Evolutionary conservation across 495 filamentous ascomycete species (phyloP).

Genomic region (Lophium mytilinum): DNA sequence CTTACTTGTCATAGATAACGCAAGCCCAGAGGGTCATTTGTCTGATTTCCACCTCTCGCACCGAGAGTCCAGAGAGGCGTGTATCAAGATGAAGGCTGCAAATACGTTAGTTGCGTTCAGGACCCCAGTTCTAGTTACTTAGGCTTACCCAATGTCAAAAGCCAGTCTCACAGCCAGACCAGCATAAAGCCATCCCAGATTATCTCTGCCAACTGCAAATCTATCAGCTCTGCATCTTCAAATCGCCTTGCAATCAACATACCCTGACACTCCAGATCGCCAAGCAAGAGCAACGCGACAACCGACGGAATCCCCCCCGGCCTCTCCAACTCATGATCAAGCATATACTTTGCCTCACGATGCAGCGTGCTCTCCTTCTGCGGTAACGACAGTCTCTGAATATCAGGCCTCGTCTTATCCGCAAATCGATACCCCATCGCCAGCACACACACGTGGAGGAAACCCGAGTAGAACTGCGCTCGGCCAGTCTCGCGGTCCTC

Average conservation of each 20-base stretch:
- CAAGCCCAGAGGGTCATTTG: conserved; percentile 43
- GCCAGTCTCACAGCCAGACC: conserved; percentile 43
- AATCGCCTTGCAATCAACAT: neutral
- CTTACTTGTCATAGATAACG: conserved; percentile 43
- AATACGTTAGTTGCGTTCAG: neutral
- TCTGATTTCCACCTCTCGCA: conserved; percentile 38
- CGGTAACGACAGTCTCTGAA: conserved; percentile 39
- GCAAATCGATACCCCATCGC: conserved; percentile 45
- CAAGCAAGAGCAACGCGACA: conserved; percentile 43
- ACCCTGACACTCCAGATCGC: conserved; percentile 42
- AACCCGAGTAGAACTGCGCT: conserved; percentile 41
- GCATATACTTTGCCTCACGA: conserved; percentile 45
- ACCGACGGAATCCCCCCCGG: conserved; percentile 44
- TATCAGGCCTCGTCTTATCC: conserved; percentile 40
- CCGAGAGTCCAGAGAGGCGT: conserved; percentile 30
- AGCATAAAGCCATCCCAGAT: conserved; percentile 46
- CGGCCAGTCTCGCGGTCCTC: conserved; percentile 39
- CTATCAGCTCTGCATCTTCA: neutral
- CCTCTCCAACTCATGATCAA: conserved; percentile 44
- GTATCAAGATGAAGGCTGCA: conserved; percentile 39
- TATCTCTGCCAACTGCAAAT: conserved; percentile 41
- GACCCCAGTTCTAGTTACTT: neutral
- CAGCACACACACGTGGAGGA: conserved; percentile 46
- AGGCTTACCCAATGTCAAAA: conserved; percentile 38
- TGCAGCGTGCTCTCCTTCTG: conserved; percentile 46